phyloP scores from a whole-genome alignment of 108 stramenopile genomes.

The Fistulifera solaris region DNA sequence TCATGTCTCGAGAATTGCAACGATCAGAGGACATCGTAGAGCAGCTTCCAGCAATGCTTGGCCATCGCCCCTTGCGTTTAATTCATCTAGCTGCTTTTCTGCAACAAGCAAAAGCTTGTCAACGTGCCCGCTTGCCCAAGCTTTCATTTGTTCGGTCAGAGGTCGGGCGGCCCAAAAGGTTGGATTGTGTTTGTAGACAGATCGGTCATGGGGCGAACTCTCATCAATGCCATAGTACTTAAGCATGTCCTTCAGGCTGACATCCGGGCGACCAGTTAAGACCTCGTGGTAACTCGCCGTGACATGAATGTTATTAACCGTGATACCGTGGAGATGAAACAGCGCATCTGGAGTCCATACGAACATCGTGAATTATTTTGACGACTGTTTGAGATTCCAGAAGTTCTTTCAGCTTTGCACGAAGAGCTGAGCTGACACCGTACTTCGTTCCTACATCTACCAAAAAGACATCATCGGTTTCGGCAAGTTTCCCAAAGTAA shows the following conservation, averaged over 20 bases:
- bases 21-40: too few relatives aligned
- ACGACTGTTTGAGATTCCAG: slow-evolving; percentile 15
- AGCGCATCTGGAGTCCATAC: slow-evolving; percentile 38
- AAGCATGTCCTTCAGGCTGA: slow-evolving; percentile 24
- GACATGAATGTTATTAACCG: slow-evolving; percentile 28
- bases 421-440: not conserved
- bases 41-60: too few relatives aligned
- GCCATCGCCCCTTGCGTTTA: slow-evolving; percentile 2
- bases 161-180: slow-evolving; percentile 26
- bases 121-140: slow-evolving; percentile 20
- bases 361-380: slow-evolving; percentile 35
- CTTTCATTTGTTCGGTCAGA: slow-evolving; percentile 13
- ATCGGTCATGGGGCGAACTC: slow-evolving; percentile 17
- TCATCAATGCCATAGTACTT: slow-evolving; percentile 13
- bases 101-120: slow-evolving; percentile 20
- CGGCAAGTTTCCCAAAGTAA: slow-evolving; percentile 7
- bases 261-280: slow-evolving; percentile 5
- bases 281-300: slow-evolving; percentile 21
- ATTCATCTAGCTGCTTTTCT: slow-evolving; percentile 13
- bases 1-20: too few relatives aligned
- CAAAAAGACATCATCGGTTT: not conserved
- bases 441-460: slow-evolving; percentile 1
- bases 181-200: slow-evolving; percentile 26
- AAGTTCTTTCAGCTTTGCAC: slow-evolving; percentile 10
- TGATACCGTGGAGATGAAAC: slow-evolving; percentile 24